Evolutionary conservation across 371 early-diverging fungal genomes (phyloP), one percentile per base, ranked within the genome.

Genomic region (Syncephalis fuscata): DNA sequence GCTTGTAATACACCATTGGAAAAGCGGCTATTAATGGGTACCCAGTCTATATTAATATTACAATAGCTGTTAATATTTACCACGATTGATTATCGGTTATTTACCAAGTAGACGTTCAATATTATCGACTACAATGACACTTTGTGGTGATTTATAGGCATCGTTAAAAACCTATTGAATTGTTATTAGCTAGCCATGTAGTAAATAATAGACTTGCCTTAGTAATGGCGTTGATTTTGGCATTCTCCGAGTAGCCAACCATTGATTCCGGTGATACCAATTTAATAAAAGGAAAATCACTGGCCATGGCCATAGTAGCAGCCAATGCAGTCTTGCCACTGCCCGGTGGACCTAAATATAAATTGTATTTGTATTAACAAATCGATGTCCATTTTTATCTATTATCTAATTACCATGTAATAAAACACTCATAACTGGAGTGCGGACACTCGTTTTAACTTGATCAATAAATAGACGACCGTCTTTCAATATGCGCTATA

Each of bases 321-420:
- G 98, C 98, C 41, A 99, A 60, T 1, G 98, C 96, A 0, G 99
- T 97, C 60, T 99, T 99, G 44, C 99, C 99, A 45, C 79, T 72
- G 19, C 97, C 96, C 15, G 92, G 64, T 2, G 85, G 82, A 2
- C 97, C 54, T 54, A 36, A n/a, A 37, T n/a, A 20, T 2, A 24
- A 36, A 48, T 16, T 16, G 16, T 45, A 14, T 3, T 21, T 4
- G 26, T 10, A 43, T 32, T 11, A 16, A 48, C 2, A 58, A 55
- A 21, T 25, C 26, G 38, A 20, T 20, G 39, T 0, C 23, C 9
- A 17, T 7, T 32, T 32, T 7, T 32, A 32, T 32, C 32, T 32
- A 11, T 11, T 17, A 27, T 21, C 19, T 8, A 53, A n/a, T 24
- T 49, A 54, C 73, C 99, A 61, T 85, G 91, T 50, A 88, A 67